phyloP scores from a whole-genome alignment of 345 rosid genomes.

The Raphanus raphanistrum region DNA sequence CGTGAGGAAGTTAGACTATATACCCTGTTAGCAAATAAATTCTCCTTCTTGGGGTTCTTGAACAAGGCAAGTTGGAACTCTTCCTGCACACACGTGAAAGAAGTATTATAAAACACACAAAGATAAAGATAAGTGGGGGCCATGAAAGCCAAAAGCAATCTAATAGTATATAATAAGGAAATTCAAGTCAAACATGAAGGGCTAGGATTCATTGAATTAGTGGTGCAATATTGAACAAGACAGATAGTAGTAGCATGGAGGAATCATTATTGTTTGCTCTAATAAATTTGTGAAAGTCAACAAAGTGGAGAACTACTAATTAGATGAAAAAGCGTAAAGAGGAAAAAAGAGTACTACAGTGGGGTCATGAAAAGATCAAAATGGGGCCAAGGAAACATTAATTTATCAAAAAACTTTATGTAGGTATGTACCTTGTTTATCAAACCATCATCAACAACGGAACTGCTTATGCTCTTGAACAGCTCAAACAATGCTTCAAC shows the following conservation, averaged over 20 bases:
- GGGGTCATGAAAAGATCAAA: slow-evolving; percentile 31
- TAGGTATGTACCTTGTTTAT: slow-evolving; percentile 73
- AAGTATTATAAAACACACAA: background rate
- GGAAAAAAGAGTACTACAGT: background rate
- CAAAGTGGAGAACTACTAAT: background rate
- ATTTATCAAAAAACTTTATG: background rate
- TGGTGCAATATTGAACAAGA: slow-evolving; percentile 22
- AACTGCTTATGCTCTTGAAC: slow-evolving; percentile 95
- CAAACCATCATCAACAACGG: slow-evolving; percentile 92
- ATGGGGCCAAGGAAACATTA: slow-evolving; percentile 8
- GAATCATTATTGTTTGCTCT: slow-evolving; percentile 16
- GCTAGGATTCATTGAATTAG: slow-evolving; percentile 28
- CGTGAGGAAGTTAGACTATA: background rate
- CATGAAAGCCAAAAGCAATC: slow-evolving; percentile 27
- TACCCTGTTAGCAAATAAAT: slow-evolving; percentile 95
- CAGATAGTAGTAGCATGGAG: slow-evolving; percentile 15
- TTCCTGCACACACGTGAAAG: slow-evolving; percentile 60
- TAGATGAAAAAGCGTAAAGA: slow-evolving; percentile 28
- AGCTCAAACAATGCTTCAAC: slow-evolving; percentile 98
- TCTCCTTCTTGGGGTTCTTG: slow-evolving; percentile 88
- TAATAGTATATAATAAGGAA: background rate
- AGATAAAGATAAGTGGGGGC: slow-evolving; percentile 25
- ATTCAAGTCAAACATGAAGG: slow-evolving; percentile 33
- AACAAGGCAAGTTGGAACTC: slow-evolving; percentile 95
- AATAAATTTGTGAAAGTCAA: slow-evolving; percentile 24